A percentile compares a stretch with the other conserved stretches of the same genome.
phyloP scores from a whole-genome alignment of 2,329 filamentous ascomycete species.

The Eurotiales sp. region DNA sequence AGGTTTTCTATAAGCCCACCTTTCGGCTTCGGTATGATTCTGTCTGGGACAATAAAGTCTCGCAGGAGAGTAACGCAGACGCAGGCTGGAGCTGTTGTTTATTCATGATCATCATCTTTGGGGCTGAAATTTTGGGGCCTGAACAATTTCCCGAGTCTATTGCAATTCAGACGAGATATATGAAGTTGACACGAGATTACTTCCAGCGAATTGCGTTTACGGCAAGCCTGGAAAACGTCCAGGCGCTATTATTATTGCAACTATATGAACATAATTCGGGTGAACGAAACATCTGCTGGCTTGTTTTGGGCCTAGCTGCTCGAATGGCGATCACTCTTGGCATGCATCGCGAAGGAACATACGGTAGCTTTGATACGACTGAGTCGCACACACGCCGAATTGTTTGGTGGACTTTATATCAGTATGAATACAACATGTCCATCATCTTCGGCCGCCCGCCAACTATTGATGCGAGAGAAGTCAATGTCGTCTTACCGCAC shows the following conservation, averaged over 20 bases:
- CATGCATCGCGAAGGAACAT: conserved; percentile 23
- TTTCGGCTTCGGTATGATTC: conserved; percentile 35
- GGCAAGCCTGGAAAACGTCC: conserved; percentile 30
- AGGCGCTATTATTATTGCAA: conserved; percentile 29
- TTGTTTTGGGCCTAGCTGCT: conserved; percentile 26
- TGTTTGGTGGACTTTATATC: conserved; percentile 37
- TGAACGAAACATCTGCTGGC: conserved; percentile 36
- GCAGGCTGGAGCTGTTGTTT: conserved; percentile 36
- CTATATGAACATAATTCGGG: conserved; percentile 39
- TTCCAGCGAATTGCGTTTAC: conserved; percentile 30
- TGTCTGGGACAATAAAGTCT: conserved; percentile 19
- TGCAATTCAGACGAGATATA: conserved; percentile 26
- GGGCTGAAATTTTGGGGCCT: conserved; percentile 26
- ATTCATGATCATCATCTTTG: conserved; percentile 38
- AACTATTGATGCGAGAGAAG: conserved; percentile 33
- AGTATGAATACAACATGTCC: conserved; percentile 36
- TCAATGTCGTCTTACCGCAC: conserved; percentile 31
- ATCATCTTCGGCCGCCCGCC: conserved; percentile 36
- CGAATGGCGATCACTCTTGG: conserved; percentile 27
- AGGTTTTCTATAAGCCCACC: conserved; percentile 32
- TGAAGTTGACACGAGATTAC: conserved; percentile 20
- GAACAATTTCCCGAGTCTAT: conserved; percentile 16
- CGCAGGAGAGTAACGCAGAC: conserved; percentile 20
- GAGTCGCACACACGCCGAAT: conserved; percentile 34
- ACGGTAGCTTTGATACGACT: conserved; percentile 28